phyloP scores from a whole-genome alignment of 257 asterid genomes.

The Solanum habrochaites region DNA sequence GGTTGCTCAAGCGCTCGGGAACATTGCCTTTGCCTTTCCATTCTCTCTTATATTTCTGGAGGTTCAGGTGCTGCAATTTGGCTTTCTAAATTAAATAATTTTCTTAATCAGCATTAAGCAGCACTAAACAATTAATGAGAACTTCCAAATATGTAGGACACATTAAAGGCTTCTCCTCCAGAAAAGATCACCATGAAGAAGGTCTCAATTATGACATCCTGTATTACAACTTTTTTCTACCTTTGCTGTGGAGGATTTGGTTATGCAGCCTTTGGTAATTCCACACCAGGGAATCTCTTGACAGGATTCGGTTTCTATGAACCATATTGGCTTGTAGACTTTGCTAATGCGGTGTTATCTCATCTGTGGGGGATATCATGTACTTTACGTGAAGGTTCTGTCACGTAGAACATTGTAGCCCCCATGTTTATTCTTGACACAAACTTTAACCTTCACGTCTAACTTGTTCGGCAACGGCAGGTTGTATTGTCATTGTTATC shows the following conservation, averaged over 20 bases:
- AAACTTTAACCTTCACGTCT: not conserved
- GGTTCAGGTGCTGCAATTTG: slow-evolving; percentile 41
- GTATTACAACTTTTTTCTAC: slow-evolving; percentile 54
- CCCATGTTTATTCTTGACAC: not conserved
- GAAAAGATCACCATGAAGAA: slow-evolving; percentile 61
- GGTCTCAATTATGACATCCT: slow-evolving; percentile 42
- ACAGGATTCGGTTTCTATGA: slow-evolving; percentile 80
- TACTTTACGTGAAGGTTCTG: not conserved
- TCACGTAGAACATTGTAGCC: not conserved
- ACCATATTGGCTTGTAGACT: slow-evolving; percentile 74
- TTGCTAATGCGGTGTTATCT: slow-evolving; percentile 71
- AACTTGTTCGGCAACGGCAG: not conserved
- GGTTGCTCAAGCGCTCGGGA: slow-evolving; percentile 60
- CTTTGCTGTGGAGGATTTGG: slow-evolving; percentile 90
- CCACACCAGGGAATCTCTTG: slow-evolving; percentile 78
- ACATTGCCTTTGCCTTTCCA: slow-evolving; percentile 70
- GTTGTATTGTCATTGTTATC: not conserved
- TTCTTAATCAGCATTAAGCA: not conserved
- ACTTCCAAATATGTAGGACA: slow-evolving; percentile 34
- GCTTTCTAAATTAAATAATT: not conserved
- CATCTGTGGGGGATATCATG: slow-evolving; percentile 85
- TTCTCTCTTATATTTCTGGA: slow-evolving; percentile 45
- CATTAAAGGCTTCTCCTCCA: slow-evolving; percentile 54
- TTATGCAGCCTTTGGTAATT: slow-evolving; percentile 81
- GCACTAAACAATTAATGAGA: not conserved